Percentiles rank a stretch among this genome's conserved stretches.
Evolutionary conservation across 352 stramenopile genomes (phyloP).

Genomic region (Phytophthora sp.): DNA sequence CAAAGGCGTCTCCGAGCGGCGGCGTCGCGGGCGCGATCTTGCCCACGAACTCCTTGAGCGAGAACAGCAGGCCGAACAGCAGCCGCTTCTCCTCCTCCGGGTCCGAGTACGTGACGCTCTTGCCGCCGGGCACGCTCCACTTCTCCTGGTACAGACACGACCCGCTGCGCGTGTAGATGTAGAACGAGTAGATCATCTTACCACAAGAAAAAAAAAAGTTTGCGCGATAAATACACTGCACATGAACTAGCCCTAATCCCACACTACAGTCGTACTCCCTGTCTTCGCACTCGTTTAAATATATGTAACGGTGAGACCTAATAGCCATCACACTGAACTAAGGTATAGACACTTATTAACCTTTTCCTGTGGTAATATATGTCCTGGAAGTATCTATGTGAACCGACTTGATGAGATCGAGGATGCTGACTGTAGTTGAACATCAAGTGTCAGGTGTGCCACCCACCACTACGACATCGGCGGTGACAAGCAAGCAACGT

Average conservation of each 20-base stretch:
- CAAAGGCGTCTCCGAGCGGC: conserved; percentile 23
- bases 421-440: too few species aligned
- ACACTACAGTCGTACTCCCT: too few species aligned
- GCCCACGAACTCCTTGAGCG: conserved; percentile 89
- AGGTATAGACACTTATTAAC: too few species aligned
- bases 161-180: conserved; percentile 91
- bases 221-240: too few species aligned
- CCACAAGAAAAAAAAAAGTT: not conserved
- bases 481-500: conserved; percentile 30
- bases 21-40: conserved; percentile 68
- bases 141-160: conserved; percentile 92
- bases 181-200: conserved; percentile 92
- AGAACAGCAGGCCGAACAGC: conserved; percentile 93
- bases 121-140: conserved; percentile 74
- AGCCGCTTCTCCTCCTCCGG: conserved; percentile 91
- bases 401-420: too few species aligned
- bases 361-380: too few species aligned
- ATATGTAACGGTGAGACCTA: too few species aligned
- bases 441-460: too few species aligned
- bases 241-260: too few species aligned
- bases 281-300: too few species aligned
- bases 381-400: too few species aligned
- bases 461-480: conserved; percentile 20
- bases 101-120: conserved; percentile 77
- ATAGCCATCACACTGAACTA: too few species aligned